A percentile compares a stretch with the other conserved stretches of the same genome.
phyloP scores from a whole-genome alignment of 2,329 filamentous ascomycete species.

The Mycocentrospora acerina region DNA sequence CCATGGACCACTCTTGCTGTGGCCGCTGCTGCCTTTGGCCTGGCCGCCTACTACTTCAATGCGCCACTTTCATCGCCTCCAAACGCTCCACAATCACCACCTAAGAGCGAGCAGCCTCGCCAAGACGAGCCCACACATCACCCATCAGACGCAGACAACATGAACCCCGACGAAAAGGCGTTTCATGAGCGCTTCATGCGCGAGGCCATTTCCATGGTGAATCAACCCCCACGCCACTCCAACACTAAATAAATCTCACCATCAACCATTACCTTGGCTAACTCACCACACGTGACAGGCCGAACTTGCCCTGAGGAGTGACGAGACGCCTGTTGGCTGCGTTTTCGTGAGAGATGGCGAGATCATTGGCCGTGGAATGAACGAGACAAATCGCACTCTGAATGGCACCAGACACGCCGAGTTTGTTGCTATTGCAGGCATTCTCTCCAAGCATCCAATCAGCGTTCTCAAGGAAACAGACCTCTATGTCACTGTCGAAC shows the following conservation, averaged over 20 bases:
- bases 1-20: conserved; percentile 22
- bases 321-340: conserved; percentile 96
- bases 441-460: conserved; percentile 65
- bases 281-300: conserved; percentile 58
- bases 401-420: conserved; percentile 89
- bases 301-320: conserved; percentile 73
- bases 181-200: conserved; percentile 72
- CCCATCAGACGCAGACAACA: conserved; percentile 23
- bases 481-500: conserved; percentile 96
- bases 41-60: conserved; percentile 19
- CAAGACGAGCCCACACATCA: conserved; percentile 30
- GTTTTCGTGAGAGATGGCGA: conserved; percentile 80
- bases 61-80: conserved; percentile 12
- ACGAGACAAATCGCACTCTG: conserved; percentile 70
- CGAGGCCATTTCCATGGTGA: conserved; percentile 83
- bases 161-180: conserved; percentile 43
- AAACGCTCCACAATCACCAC: conserved; percentile 10
- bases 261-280: conserved; percentile 10
- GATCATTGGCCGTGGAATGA: conserved; percentile 90
- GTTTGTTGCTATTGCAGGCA: conserved; percentile 78
- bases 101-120: conserved; percentile 18
- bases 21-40: conserved; percentile 23
- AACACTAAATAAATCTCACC: background rate
- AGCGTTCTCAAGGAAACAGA: conserved; percentile 71
- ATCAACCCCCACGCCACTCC: conserved; percentile 10